phyloP scores from a whole-genome alignment of 2,329 filamentous ascomycete genomes.

The Trichoderma citrinoviride region DNA sequence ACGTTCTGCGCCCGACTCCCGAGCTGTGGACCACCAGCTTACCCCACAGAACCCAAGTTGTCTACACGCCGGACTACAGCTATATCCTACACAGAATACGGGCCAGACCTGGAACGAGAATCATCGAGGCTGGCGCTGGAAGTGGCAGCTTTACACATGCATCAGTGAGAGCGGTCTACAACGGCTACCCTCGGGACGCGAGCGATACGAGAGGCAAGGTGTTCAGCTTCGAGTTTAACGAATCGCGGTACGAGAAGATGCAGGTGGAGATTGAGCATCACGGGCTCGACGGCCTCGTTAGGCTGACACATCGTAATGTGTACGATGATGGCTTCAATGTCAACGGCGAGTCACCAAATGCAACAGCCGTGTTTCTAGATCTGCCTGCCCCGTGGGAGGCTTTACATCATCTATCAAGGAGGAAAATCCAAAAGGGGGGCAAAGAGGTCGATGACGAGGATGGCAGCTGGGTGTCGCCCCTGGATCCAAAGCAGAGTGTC shows the following conservation, averaged over 20 bases:
- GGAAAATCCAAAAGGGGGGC: constrained; percentile 29
- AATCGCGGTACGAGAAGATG: constrained; percentile 67
- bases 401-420: constrained; percentile 69
- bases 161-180: constrained; percentile 71
- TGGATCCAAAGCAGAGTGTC: constrained; percentile 69
- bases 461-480: constrained; percentile 51
- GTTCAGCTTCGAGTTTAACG: constrained; percentile 81
- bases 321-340: constrained; percentile 72
- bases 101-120: constrained; percentile 66
- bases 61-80: constrained; percentile 84
- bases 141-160: constrained; percentile 85
- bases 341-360: constrained; percentile 57
- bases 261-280: constrained; percentile 67
- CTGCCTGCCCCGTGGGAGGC: constrained; percentile 80
- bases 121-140: constrained; percentile 80
- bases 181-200: constrained; percentile 57
- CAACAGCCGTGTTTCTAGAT: constrained; percentile 74
- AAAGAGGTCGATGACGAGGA: constrained; percentile 26
- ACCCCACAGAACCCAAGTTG: constrained; percentile 80
- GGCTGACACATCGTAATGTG: constrained; percentile 75
- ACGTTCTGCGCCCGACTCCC: constrained; percentile 74
- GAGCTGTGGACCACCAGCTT: constrained; percentile 79
- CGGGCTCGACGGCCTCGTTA: constrained; percentile 61
- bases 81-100: constrained; percentile 76
- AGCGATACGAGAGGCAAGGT: constrained; percentile 61